Evolutionary conservation across 148 eudicot species (phyloP).

Genomic region (Rhododendron henanense): DNA sequence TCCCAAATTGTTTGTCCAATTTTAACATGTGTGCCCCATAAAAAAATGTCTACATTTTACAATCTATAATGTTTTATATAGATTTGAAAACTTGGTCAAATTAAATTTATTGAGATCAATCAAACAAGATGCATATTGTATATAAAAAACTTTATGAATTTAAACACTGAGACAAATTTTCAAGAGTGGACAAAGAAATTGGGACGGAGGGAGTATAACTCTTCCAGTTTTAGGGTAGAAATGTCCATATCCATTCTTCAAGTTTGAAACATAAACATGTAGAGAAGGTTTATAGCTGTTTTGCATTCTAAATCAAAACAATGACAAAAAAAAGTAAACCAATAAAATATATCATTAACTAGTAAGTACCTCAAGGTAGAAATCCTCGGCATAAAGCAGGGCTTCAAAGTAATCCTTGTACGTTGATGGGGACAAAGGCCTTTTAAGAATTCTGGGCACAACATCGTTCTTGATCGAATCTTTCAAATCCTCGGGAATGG

Average conservation of each 20-base stretch:
- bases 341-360: background rate
- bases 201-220: background rate
- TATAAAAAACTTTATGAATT: no score
- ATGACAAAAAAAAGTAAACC: background rate
- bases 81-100: no score
- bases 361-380: slow-evolving; percentile 23
- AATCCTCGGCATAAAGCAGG: slow-evolving; percentile 32
- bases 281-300: background rate
- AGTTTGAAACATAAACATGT: background rate
- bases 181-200: no score
- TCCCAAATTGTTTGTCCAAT: no score
- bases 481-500: slow-evolving; percentile 16
- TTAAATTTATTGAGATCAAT: no score
- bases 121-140: no score
- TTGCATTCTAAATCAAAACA: background rate
- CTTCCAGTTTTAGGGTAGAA: background rate
- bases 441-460: slow-evolving; percentile 22
- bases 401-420: slow-evolving; percentile 30
- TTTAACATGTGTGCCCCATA: no score
- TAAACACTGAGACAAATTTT: no score
- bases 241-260: background rate
- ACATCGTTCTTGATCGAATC: slow-evolving; percentile 7
- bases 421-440: slow-evolving; percentile 15
- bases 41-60: no score
- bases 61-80: no score